Conservation (phyloP, 768 basidiomycete species). For the Panellus pusillus region DNA sequence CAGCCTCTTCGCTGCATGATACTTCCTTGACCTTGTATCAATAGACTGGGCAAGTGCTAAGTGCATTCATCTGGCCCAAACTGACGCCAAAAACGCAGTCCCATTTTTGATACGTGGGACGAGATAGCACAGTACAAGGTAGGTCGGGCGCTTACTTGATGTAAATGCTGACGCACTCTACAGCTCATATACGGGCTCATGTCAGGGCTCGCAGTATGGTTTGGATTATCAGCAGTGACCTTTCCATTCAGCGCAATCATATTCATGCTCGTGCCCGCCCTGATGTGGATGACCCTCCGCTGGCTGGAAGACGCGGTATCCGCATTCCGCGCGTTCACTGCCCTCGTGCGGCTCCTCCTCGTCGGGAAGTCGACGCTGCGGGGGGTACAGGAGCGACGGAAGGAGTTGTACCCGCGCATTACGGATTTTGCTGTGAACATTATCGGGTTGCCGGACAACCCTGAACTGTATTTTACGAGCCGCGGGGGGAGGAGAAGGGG, state of each 20-base stretch:
- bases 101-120: conserved; percentile 84
- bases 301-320: conserved; percentile 87
- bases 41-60: conserved; percentile 42
- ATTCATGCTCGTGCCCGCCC: conserved; percentile 57
- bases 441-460: conserved; percentile 65
- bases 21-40: neutral
- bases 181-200: conserved; percentile 73
- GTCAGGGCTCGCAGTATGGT: conserved; percentile 72
- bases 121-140: conserved; percentile 85
- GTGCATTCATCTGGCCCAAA: too few species aligned
- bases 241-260: conserved; percentile 63
- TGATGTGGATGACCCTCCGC: conserved; percentile 90
- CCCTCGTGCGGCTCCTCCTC: conserved; percentile 60
- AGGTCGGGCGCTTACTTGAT: too few species aligned
- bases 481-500: conserved; percentile 70
- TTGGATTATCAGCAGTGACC: conserved; percentile 51
- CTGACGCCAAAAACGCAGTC: conserved; percentile 23
- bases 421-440: conserved; percentile 59
- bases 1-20: neutral
- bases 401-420: conserved; percentile 61
- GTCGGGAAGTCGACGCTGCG: conserved; percentile 61
- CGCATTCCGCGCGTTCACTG: conserved; percentile 70
- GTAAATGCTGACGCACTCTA: too few species aligned
- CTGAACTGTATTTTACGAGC: conserved; percentile 63
- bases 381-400: conserved; percentile 52